Evolutionary conservation across 305 asterid species (phyloP), one percentile per base, ranked within the genome.

Genomic region (Plantago lanceolata): DNA sequence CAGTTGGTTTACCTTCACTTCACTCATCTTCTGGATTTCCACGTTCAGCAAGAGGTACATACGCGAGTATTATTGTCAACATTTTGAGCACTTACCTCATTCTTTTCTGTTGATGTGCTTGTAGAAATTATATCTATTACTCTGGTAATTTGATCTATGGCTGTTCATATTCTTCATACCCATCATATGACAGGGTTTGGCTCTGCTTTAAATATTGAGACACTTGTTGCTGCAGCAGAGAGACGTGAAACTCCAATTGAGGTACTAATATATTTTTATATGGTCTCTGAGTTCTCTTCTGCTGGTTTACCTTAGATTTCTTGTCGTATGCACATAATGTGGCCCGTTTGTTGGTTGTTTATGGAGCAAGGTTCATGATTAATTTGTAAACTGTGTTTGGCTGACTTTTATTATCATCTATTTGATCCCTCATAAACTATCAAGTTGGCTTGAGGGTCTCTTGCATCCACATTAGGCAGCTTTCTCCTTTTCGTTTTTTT

Each of bases 141-240:
- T 40, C 47, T 24, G 64, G 64, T 71, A 48, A 54, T 65, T 56
- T 54, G 59, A 9, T 9, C 45, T 65, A 63, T 57, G 48, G 64
- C 59, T 57, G 53, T 19, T 61, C 28, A 24, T 24, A 24, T 24
- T 1, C 28, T 24, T 24, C n/a, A 24, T 24, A 1, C 28, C 28
- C 28, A 24, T 67, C 68, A 17, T 62, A 63, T 62, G 62, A 45
- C 80, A 94, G 98, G 89, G 70, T 94, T 94, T 75, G 97, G 99
- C 57, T 88, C 96, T 77, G 97, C 99, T 48, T 75, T 90, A 69
- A 94, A 94, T 78, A 94, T 94, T 63, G 97, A 88, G 76, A 94
- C 99, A 62, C 96, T 94, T 68, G 89, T 94, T 76, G 96, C 96
- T 56, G 99, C 99, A 5, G 99, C 99, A 45, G 99, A 94, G 81